Evolutionary conservation across 306 rosid genomes (phyloP).

Genomic region (Vicia faba): DNA sequence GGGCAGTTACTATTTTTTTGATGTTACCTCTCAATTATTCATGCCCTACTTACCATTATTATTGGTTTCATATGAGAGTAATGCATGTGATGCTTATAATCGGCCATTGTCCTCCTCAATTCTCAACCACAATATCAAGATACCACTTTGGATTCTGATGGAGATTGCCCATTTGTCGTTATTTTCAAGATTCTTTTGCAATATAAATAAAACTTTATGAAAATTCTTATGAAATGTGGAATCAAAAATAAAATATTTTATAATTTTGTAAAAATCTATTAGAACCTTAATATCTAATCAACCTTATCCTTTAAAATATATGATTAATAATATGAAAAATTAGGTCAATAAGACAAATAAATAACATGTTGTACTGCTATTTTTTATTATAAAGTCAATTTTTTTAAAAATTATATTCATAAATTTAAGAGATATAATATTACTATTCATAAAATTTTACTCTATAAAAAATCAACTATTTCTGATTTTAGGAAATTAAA

Average conservation of each 20-base stretch:
- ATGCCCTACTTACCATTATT: conserved; percentile 29
- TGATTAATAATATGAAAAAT: too few relatives aligned
- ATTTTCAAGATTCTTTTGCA: conserved; percentile 11
- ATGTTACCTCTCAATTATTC: conserved; percentile 33
- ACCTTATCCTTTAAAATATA: too few relatives aligned
- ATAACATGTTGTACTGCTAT: too few relatives aligned
- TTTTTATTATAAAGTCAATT: too few relatives aligned
- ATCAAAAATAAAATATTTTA: not conserved
- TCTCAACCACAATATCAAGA: conserved; percentile 31
- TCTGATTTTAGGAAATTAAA: too few relatives aligned
- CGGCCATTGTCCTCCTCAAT: conserved; percentile 1
- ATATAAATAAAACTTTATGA: conserved; percentile 1
- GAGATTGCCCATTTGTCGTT: conserved; percentile 1
- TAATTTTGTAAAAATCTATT: not conserved
- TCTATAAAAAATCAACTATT: too few relatives aligned
- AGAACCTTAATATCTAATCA: not conserved
- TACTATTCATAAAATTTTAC: too few relatives aligned
- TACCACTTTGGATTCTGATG: conserved; percentile 21
- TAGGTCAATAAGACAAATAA: too few relatives aligned
- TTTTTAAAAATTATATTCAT: too few relatives aligned
- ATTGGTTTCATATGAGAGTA: conserved; percentile 5
- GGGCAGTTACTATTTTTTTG: conserved; percentile 11
- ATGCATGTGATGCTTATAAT: conserved; percentile 26
- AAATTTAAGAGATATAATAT: too few relatives aligned
- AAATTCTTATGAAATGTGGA: not conserved